Conservation (phyloP, 2,329 filamentous ascomycete genomes). For the Shiraia sp. region DNA sequence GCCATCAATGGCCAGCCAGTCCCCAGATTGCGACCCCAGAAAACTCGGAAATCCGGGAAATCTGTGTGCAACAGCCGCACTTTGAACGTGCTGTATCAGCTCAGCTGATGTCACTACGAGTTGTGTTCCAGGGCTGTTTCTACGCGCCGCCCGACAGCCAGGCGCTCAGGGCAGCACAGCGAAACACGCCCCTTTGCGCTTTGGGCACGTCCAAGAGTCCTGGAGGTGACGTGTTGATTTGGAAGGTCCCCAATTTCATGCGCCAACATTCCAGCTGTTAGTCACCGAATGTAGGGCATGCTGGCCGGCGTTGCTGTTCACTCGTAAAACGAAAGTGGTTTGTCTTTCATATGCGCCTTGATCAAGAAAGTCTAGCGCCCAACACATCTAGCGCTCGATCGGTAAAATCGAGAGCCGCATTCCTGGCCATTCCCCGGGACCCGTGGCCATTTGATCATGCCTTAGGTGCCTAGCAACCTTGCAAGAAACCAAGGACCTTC, state of each 20-base stretch:
- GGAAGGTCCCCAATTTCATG: conserved; percentile 1
- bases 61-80: conserved; percentile 5
- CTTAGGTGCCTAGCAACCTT: too few species aligned
- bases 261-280: neutral
- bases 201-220: neutral
- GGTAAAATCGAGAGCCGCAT: too few species aligned
- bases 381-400: too few species aligned
- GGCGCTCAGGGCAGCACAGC: neutral
- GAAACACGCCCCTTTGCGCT: conserved; percentile 4
- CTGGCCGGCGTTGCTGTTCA: neutral
- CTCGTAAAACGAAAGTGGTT: neutral
- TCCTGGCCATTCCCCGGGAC: too few species aligned
- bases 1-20: conserved; percentile 15
- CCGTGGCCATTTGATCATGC: too few species aligned
- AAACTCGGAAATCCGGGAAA: neutral
- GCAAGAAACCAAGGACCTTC: too few species aligned
- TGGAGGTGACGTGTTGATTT: conserved; percentile 7
- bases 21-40: conserved; percentile 17
- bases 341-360: too few species aligned
- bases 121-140: neutral
- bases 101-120: neutral
- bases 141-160: neutral
- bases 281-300: neutral
- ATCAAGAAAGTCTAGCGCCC: too few species aligned
- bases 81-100: conserved; percentile 1